Conservation (phyloP, 1,284 basidiomycete species). For the Peniophora sp. region DNA sequence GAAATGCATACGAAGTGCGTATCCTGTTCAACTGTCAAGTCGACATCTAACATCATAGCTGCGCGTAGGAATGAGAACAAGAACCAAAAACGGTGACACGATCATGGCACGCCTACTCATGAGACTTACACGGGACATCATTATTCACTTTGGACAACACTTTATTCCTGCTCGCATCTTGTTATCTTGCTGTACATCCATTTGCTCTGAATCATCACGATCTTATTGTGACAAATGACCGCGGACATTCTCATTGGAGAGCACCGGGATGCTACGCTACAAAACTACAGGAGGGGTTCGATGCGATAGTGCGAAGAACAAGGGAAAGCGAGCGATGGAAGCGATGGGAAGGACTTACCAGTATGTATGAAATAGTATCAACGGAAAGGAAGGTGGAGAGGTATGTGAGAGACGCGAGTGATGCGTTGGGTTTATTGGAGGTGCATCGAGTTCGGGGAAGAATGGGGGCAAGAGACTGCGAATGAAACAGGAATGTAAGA, state of each 20-base stretch:
- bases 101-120: no score
- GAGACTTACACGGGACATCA: no score
- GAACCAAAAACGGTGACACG: no score
- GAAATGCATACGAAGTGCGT: slow-evolving; percentile 53
- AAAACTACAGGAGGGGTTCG: slow-evolving; percentile 19
- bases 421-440: neutral
- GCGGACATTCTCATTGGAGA: no score
- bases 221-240: no score
- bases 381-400: neutral
- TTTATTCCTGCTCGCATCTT: no score
- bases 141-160: no score
- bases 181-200: no score
- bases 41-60: no score
- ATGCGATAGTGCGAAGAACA: slow-evolving; percentile 4
- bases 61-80: no score
- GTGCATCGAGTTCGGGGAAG: neutral
- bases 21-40: no score
- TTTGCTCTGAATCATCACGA: no score
- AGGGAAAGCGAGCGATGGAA: slow-evolving; percentile 10
- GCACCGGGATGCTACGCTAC: slow-evolving; percentile 21
- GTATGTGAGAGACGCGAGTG: neutral
- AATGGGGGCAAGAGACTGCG: neutral
- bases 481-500: neutral
- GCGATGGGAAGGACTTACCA: slow-evolving; percentile 1
- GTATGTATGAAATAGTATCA: slow-evolving; percentile 6